A percentile compares a stretch with the other conserved stretches of the same genome.
phyloP scores from a whole-genome alignment of 139 green algal species.

The Eudorina sp. region DNA sequence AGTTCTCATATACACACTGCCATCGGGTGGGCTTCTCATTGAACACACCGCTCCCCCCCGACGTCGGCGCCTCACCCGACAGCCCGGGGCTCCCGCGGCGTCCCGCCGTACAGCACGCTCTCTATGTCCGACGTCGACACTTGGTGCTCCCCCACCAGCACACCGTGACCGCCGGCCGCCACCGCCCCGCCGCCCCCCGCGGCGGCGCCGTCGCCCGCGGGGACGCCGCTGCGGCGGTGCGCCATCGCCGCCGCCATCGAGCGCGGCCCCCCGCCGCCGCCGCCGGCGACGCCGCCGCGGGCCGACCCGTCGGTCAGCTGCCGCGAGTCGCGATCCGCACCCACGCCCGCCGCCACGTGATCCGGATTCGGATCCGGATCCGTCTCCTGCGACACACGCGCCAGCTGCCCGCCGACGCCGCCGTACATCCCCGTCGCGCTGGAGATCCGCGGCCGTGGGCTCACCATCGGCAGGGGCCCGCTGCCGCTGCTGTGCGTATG shows the following conservation, averaged over 20 bases:
- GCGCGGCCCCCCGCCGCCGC: background rate
- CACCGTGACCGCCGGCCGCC: too few species aligned
- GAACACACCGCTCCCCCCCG: too few species aligned
- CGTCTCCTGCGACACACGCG: constrained; percentile 14
- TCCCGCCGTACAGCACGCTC: background rate
- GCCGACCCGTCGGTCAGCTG: background rate
- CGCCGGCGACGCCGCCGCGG: background rate
- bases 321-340: background rate
- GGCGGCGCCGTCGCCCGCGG: background rate
- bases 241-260: background rate
- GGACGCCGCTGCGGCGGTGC: background rate
- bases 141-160: background rate
- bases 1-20: too few species aligned
- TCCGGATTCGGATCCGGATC: background rate
- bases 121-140: background rate
- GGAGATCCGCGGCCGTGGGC: background rate
- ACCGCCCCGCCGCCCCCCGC: background rate
- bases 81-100: background rate
- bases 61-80: background rate
- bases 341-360: too few species aligned
- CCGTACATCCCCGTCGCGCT: background rate
- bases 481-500: background rate
- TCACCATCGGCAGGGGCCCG: background rate
- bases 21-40: too few species aligned
- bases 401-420: background rate